Evolutionary conservation across 192 early-diverging fungal genomes (phyloP).

Genomic region (Entrophospora sp.): DNA sequence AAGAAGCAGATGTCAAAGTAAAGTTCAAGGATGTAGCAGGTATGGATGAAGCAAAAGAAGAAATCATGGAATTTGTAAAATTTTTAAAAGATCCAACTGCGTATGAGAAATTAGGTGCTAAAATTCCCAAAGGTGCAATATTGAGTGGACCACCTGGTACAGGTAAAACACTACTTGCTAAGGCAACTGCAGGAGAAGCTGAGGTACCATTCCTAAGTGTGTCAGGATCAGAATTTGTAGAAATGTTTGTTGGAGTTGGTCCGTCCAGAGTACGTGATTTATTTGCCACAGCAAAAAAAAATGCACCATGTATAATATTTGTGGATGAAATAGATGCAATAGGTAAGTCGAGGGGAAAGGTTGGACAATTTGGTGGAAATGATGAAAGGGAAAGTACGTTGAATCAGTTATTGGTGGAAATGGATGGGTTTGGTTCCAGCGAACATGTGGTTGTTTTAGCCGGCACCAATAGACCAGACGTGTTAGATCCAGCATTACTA

Average conservation of each 20-base stretch:
- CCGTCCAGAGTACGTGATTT: constrained; percentile 88
- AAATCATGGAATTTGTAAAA: constrained; percentile 99
- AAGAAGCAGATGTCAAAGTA: constrained; percentile 90
- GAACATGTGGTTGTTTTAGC: constrained; percentile 98
- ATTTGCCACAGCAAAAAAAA: constrained; percentile 97
- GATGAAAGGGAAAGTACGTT: constrained; percentile 99
- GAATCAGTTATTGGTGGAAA: constrained; percentile 87
- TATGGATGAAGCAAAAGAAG: constrained; percentile 98
- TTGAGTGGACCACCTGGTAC: constrained; percentile 90
- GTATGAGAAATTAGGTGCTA: constrained; percentile 92
- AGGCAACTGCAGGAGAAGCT: constrained; percentile 97
- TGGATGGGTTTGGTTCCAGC: constrained; percentile 81
- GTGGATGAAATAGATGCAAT: constrained; percentile 99
- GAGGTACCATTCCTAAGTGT: constrained; percentile 95
- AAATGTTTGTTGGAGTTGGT: constrained; percentile 99
- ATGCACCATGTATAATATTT: constrained; percentile 96
- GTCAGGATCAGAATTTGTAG: constrained; percentile 97
- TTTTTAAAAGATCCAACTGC: constrained; percentile 89
- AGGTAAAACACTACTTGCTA: constrained; percentile 97
- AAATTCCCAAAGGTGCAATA: constrained; percentile 98
- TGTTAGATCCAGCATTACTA: constrained; percentile 87
- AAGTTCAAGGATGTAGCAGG: constrained; percentile 99
- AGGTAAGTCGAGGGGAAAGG: constrained; percentile 94
- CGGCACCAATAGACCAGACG: constrained; percentile 96
- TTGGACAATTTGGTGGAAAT: constrained; percentile 97